Conservation (phyloP, 2,329 filamentous ascomycete genomes). For the Cordyceps tenuipes region DNA sequence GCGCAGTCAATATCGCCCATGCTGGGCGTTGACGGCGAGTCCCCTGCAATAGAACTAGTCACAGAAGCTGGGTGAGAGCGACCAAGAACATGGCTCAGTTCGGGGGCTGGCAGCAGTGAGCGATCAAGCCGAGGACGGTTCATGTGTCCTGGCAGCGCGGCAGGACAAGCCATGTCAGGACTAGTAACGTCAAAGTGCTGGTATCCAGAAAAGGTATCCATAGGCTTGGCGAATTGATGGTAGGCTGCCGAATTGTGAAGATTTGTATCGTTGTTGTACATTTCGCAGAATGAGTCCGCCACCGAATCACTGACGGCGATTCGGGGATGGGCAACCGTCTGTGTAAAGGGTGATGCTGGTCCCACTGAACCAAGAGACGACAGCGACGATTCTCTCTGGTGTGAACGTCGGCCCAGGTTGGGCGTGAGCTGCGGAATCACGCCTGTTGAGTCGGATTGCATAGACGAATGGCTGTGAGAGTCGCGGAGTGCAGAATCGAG, state of each 20-base stretch:
- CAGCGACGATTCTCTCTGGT: slow-evolving; percentile 53
- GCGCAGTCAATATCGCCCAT: slow-evolving; percentile 40
- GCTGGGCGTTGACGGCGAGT: slow-evolving; percentile 52
- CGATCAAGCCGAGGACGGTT: slow-evolving; percentile 32
- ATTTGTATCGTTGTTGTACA: slow-evolving; percentile 23
- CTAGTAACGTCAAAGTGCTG: slow-evolving; percentile 30
- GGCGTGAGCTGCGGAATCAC: slow-evolving; percentile 29
- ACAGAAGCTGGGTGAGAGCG: slow-evolving; percentile 47
- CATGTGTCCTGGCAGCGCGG: slow-evolving; percentile 28
- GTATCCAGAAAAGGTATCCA: slow-evolving; percentile 36
- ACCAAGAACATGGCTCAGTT: slow-evolving; percentile 32
- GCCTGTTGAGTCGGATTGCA: slow-evolving; percentile 37
- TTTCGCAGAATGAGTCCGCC: slow-evolving; percentile 38
- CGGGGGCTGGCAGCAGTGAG: slow-evolving; percentile 36
- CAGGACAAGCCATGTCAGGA: slow-evolving; percentile 32
- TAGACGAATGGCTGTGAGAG: slow-evolving; percentile 20
- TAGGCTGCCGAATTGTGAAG: slow-evolving; percentile 28
- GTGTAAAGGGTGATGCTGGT: slow-evolving; percentile 50
- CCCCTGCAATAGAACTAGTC: slow-evolving; percentile 48
- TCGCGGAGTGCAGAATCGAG: slow-evolving; percentile 7
- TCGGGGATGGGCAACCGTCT: slow-evolving; percentile 48
- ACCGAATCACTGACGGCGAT: slow-evolving; percentile 45
- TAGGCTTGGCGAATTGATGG: slow-evolving; percentile 40
- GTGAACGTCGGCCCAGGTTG: slow-evolving; percentile 33
- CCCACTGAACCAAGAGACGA: slow-evolving; percentile 53